Evolutionary conservation across 148 eudicot species (phyloP).

Genomic region (Fagopyrum homotropicum): DNA sequence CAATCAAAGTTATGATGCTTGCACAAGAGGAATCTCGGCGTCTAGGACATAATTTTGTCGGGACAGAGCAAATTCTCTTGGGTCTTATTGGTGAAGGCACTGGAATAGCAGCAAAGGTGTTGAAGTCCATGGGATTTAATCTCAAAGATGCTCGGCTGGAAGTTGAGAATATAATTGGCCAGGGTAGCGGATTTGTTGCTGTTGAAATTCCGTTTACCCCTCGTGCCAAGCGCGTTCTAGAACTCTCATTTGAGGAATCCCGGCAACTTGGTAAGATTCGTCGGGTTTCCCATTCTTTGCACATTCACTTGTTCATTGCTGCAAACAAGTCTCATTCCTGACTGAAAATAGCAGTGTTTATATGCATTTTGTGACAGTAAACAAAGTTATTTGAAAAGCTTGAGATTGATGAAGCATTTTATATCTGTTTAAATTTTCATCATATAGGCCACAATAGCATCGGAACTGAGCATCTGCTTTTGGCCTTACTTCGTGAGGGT

Average conservation of each 20-base stretch:
- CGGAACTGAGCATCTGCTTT: conserved; percentile 89
- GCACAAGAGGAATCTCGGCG: conserved; percentile 96
- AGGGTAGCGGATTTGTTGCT: conserved; percentile 90
- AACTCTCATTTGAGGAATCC: conserved; percentile 88
- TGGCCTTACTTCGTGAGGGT: conserved; percentile 93
- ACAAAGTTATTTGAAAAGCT: neutral
- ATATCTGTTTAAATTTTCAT: neutral
- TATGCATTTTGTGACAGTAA: neutral
- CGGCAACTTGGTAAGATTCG: conserved; percentile 63
- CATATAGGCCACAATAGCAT: conserved; percentile 62
- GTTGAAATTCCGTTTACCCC: conserved; percentile 91
- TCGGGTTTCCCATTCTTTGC: neutral
- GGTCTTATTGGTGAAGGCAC: conserved; percentile 99
- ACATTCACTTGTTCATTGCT: neutral
- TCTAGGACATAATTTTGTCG: conserved; percentile 88
- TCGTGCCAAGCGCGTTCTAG: conserved; percentile 93
- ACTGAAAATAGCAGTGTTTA: neutral
- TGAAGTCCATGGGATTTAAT: conserved; percentile 90
- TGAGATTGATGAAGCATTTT: neutral
- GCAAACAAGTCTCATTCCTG: neutral
- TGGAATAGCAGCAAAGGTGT: conserved; percentile 94
- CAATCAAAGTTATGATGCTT: conserved; percentile 95
- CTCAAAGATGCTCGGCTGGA: conserved; percentile 93
- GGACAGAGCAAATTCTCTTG: conserved; percentile 87
- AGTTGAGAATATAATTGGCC: conserved; percentile 90